phyloP scores from a whole-genome alignment of 2,329 filamentous ascomycete species.

The Colletotrichum nymphaeae region DNA sequence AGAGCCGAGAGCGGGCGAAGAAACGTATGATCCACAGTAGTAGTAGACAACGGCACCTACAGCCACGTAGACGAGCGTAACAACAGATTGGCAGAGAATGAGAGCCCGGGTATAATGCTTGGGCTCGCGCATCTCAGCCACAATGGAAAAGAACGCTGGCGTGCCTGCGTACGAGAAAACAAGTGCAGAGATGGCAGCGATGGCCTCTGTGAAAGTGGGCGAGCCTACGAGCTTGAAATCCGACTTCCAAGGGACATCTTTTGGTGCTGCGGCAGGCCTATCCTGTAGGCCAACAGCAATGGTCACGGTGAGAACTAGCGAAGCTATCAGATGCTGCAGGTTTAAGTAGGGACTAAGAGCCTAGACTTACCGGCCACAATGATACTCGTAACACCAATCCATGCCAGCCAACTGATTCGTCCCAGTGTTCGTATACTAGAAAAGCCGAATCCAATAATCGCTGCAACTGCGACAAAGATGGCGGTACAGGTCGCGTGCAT shows the following conservation, averaged over 20 bases:
- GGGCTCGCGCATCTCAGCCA: constrained; percentile 48
- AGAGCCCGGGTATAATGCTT: constrained; percentile 42
- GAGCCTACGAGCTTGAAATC: constrained; percentile 43
- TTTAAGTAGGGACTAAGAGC: not conserved
- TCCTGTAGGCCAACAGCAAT: constrained; percentile 45
- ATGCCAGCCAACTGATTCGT: constrained; percentile 47
- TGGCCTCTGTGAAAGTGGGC: constrained; percentile 44
- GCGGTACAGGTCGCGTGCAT: constrained; percentile 52
- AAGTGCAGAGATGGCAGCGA: constrained; percentile 45
- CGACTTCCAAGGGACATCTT: constrained; percentile 37
- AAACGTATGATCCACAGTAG: constrained; percentile 57
- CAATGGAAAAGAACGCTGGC: constrained; percentile 47
- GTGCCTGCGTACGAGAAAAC: constrained; percentile 53
- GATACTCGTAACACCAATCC: constrained; percentile 39
- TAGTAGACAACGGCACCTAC: constrained; percentile 55
- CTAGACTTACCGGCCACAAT: constrained; percentile 36
- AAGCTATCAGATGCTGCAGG: constrained; percentile 14
- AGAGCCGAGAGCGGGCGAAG: constrained; percentile 58
- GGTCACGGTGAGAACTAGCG: constrained; percentile 41
- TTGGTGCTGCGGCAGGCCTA: constrained; percentile 40
- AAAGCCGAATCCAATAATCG: constrained; percentile 42
- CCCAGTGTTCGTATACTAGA: constrained; percentile 46
- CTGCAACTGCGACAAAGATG: constrained; percentile 50
- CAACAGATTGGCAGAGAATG: constrained; percentile 40
- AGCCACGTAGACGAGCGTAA: constrained; percentile 46